Percentiles rank a stretch among this genome's conserved stretches.
Conservation (phyloP, 2,329 filamentous ascomycete genomes). For the Fusarium palustre region DNA sequence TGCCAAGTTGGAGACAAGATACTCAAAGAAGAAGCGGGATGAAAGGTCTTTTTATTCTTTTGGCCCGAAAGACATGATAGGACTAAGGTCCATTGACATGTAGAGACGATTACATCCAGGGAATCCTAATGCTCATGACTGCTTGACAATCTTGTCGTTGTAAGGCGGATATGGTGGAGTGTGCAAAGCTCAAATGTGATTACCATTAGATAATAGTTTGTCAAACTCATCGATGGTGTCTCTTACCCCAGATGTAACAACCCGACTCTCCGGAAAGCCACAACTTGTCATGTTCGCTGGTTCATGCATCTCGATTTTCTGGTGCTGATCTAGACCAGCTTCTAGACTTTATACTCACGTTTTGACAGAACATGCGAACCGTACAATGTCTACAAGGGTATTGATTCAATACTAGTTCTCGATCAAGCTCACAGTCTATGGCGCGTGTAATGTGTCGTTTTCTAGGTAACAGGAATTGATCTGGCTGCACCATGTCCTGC, state of each 20-base stretch:
- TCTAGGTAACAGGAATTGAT: neutral
- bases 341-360: neutral
- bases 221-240: accelerated
- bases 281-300: too few relatives aligned
- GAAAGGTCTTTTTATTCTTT: neutral
- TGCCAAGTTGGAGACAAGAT: accelerated
- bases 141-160: conserved; percentile 12
- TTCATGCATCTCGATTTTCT: neutral
- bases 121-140: neutral
- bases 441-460: neutral
- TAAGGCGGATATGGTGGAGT: conserved; percentile 35
- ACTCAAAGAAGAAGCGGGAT: too few relatives aligned
- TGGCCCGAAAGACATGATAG: accelerated
- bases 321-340: neutral
- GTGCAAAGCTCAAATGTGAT: neutral
- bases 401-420: too few relatives aligned
- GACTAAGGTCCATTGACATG: neutral
- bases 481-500: conserved; percentile 5
- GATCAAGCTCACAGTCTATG: neutral
- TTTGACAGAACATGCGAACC: neutral
- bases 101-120: too few relatives aligned
- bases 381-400: neutral
- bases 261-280: neutral
- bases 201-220: conserved; percentile 30
- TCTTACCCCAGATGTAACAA: neutral